Evolutionary conservation across 192 early-diverging fungal genomes (phyloP).

Genomic region (Coemansia sp.): DNA sequence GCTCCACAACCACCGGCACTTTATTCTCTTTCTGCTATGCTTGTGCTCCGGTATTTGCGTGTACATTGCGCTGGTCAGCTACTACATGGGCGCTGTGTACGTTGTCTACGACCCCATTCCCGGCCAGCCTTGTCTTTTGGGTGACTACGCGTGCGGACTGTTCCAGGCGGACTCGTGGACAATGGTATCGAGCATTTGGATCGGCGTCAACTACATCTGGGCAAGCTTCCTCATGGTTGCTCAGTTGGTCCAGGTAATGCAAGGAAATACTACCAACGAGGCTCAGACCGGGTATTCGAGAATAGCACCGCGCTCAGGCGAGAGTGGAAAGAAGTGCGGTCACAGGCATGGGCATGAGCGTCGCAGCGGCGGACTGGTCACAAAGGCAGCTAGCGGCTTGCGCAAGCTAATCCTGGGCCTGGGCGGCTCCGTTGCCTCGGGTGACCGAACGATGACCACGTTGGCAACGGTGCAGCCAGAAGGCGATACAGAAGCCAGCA

Average conservation of each 20-base stretch:
- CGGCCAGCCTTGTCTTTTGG: slow-evolving; percentile 63
- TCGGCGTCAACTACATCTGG: slow-evolving; percentile 80
- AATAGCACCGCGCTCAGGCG: slow-evolving; percentile 15
- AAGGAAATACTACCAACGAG: slow-evolving; percentile 91
- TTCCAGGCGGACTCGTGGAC: slow-evolving; percentile 79
- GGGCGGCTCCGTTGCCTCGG: slow-evolving; percentile 28
- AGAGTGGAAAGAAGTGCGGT: slow-evolving; percentile 13
- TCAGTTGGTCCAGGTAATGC: slow-evolving; percentile 79
- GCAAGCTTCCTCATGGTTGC: slow-evolving; percentile 72
- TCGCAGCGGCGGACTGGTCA: slow-evolving; percentile 3
- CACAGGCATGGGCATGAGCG: slow-evolving; percentile 27
- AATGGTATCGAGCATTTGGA: slow-evolving; percentile 72
- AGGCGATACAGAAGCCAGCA: slow-evolving; percentile 32
- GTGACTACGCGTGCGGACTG: slow-evolving; percentile 66
- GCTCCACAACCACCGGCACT: slow-evolving; percentile 82
- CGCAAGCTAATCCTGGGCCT: slow-evolving; percentile 31
- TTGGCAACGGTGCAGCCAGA: neutral
- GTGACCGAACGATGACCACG: slow-evolving; percentile 20
- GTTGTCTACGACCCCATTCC: slow-evolving; percentile 60
- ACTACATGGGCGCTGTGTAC: slow-evolving; percentile 58
- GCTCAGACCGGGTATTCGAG: slow-evolving; percentile 71
- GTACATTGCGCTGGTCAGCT: slow-evolving; percentile 64
- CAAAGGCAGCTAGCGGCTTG: slow-evolving; percentile 22
- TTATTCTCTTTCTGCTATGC: slow-evolving; percentile 77
- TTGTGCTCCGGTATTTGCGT: slow-evolving; percentile 64